Percentiles rank a stretch among this genome's conserved stretches.
phyloP scores from a whole-genome alignment of 768 basidiomycete genomes.

The Leccinellum luteum region DNA sequence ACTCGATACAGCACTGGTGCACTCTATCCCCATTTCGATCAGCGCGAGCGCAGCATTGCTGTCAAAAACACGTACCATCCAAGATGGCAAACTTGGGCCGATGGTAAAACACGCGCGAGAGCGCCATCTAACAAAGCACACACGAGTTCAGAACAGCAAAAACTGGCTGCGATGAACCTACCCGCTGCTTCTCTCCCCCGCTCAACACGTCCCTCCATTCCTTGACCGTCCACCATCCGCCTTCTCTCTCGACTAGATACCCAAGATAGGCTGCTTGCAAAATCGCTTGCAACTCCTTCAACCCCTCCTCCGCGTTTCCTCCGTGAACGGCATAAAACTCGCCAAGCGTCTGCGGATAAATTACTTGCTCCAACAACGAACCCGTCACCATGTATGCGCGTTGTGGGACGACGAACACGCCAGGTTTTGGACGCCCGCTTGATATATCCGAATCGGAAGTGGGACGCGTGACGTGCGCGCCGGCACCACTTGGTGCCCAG shows the following conservation, averaged over 20 bases:
- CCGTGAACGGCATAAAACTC: constrained; percentile 65
- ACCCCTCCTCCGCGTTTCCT: constrained; percentile 46
- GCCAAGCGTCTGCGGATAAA: constrained; percentile 74
- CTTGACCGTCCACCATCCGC: constrained; percentile 85
- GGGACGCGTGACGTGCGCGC: constrained; percentile 32
- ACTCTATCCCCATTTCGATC: constrained; percentile 50
- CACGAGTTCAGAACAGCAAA: constrained; percentile 35
- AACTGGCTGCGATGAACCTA: constrained; percentile 20
- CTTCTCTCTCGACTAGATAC: constrained; percentile 84
- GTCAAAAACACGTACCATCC: constrained; percentile 57
- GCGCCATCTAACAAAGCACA: constrained; percentile 59
- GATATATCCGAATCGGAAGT: constrained; percentile 23
- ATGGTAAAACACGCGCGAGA: constrained; percentile 93
- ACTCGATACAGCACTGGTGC: constrained; percentile 92
- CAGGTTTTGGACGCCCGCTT: constrained; percentile 33
- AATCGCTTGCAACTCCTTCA: constrained; percentile 71
- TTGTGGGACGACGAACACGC: constrained; percentile 88
- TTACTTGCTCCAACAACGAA: constrained; percentile 86
- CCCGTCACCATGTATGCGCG: constrained; percentile 90
- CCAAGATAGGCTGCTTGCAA: constrained; percentile 78
- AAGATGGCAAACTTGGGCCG: constrained; percentile 78
- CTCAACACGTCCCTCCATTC: constrained; percentile 91
- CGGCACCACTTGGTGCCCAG: constrained; percentile 64
- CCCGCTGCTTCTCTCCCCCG: constrained; percentile 95
- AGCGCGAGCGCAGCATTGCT: not conserved